Evolutionary conservation across 352 stramenopile species (phyloP).

Genomic region (Pythium biforme): DNA sequence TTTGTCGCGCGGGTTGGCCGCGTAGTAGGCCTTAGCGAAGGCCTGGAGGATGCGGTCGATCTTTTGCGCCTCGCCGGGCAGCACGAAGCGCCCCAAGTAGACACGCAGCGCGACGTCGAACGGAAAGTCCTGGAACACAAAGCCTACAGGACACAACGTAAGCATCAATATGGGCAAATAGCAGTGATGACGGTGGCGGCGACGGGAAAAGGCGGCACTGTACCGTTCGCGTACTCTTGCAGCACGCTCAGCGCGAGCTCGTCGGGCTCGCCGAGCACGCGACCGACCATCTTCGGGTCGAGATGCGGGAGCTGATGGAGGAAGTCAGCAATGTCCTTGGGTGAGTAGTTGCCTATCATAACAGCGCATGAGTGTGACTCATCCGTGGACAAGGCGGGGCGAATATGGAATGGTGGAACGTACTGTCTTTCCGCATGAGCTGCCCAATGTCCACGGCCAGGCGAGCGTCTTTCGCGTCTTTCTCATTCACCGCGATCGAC

Average conservation of each 20-base stretch:
- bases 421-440: slow-evolving; percentile 53
- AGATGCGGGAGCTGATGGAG: slow-evolving; percentile 64
- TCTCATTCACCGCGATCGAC: not conserved
- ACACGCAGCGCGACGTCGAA: slow-evolving; percentile 72
- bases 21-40: slow-evolving; percentile 67
- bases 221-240: slow-evolving; percentile 66
- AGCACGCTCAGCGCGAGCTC: slow-evolving; percentile 57
- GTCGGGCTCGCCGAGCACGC: slow-evolving; percentile 66
- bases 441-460: slow-evolving; percentile 32
- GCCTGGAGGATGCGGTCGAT: slow-evolving; percentile 85
- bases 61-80: slow-evolving; percentile 78
- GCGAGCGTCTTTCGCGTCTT: slow-evolving; percentile 17
- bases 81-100: slow-evolving; percentile 68
- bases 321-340: slow-evolving; percentile 61
- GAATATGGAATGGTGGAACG: slow-evolving; percentile 3
- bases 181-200: no score
- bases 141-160: slow-evolving; percentile 40
- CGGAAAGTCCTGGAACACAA: slow-evolving; percentile 53
- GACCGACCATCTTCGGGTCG: slow-evolving; percentile 70
- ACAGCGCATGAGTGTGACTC: not conserved
- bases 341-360: slow-evolving; percentile 35
- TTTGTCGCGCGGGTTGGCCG: slow-evolving; percentile 46
- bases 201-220: not conserved
- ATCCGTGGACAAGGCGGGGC: not conserved
- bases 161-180: not conserved